Conservation (phyloP, 768 basidiomycete genomes). For the Strobilomyces confusus region DNA sequence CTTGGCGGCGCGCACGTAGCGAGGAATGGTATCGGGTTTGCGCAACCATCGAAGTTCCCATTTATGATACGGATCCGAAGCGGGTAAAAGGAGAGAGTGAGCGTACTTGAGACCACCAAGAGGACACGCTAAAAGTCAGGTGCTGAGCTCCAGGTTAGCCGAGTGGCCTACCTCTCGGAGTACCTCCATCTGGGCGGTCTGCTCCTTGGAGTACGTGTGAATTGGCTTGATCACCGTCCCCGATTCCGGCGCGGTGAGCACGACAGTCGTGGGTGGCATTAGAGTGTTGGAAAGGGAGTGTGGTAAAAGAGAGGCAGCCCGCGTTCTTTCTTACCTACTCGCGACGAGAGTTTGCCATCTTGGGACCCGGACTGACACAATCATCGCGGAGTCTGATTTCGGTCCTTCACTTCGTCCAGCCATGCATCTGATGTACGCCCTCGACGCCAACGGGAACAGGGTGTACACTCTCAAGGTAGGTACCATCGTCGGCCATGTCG, state of each 20-base stretch:
- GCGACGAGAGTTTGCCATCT: neutral
- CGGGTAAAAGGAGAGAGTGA: conserved; percentile 55
- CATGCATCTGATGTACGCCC: conserved; percentile 98
- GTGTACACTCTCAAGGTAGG: conserved; percentile 89
- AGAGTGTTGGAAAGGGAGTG: neutral
- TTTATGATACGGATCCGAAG: conserved; percentile 63
- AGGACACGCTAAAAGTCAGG: neutral
- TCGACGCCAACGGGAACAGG: conserved; percentile 73
- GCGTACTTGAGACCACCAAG: conserved; percentile 51
- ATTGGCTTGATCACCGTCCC: conserved; percentile 52
- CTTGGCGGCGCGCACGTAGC: conserved; percentile 84
- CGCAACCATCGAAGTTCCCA: conserved; percentile 80
- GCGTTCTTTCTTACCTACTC: too few species aligned
- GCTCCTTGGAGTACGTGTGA: conserved; percentile 59
- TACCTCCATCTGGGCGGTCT: conserved; percentile 53
- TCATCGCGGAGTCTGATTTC: conserved; percentile 17
- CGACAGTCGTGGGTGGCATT: conserved; percentile 41
- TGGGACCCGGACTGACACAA: neutral
- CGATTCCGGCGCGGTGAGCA: conserved; percentile 54
- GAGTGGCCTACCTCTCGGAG: conserved; percentile 52
- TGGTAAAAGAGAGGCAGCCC: neutral
- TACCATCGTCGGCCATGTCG: neutral
- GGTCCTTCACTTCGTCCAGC: conserved; percentile 18
- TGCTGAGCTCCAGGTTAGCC: neutral
- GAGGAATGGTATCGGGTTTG: conserved; percentile 56